Percentiles rank a stretch among this genome's conserved stretches.
Conservation (phyloP, 2,329 filamentous ascomycete genomes). For the Fusarium proliferatum region DNA sequence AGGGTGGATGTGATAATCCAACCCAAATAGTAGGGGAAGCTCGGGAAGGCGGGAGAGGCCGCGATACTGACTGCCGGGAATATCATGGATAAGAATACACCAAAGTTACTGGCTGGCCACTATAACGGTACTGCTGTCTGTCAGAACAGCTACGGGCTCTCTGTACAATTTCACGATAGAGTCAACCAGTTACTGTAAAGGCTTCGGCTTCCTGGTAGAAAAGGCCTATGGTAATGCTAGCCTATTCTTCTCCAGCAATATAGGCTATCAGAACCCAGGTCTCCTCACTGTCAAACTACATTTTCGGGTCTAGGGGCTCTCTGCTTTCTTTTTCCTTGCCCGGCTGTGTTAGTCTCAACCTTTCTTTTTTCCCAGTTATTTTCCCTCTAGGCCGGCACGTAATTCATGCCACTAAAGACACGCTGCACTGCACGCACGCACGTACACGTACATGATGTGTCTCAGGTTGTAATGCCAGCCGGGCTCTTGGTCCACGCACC, state of each 20-base stretch:
- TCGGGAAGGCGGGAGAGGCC: slow-evolving; percentile 28
- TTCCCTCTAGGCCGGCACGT: slow-evolving; percentile 21
- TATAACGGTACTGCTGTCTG: background rate
- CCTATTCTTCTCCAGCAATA: background rate
- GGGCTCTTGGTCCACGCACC: slow-evolving; percentile 9
- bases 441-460: slow-evolving; percentile 24
- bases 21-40: slow-evolving; percentile 12
- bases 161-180: background rate
- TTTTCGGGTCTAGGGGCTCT: background rate
- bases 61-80: slow-evolving; percentile 21
- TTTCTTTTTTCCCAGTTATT: slow-evolving; percentile 25
- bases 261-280: background rate
- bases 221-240: no score
- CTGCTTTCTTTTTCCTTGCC: slow-evolving; percentile 27
- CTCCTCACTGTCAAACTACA: background rate
- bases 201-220: background rate
- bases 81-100: slow-evolving; percentile 7
- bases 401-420: slow-evolving; percentile 9
- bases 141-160: background rate
- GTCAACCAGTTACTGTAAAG: background rate
- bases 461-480: slow-evolving; percentile 22
- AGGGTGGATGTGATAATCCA: background rate
- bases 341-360: slow-evolving; percentile 1
- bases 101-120: background rate
- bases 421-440: background rate